phyloP scores from a whole-genome alignment of 2,329 filamentous ascomycete genomes.

The Penicillium sclerotigenum region DNA sequence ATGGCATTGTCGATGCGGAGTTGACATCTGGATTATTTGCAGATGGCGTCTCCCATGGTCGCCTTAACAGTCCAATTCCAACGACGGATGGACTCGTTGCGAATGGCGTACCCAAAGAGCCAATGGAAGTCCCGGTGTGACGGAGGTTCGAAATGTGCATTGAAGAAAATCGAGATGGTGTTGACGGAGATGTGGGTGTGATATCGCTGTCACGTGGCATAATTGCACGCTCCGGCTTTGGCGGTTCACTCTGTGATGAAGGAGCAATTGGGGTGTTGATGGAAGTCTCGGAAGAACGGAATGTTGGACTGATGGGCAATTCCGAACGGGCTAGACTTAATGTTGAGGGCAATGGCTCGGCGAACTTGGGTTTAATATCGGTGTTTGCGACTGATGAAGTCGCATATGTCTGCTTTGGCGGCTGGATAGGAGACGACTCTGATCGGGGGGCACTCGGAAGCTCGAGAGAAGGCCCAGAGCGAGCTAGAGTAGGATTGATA shows the following conservation, averaged over 20 bases:
- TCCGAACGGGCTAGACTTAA: slow-evolving; percentile 10
- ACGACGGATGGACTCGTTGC: background rate
- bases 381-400: background rate
- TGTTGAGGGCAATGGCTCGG: slow-evolving; percentile 1
- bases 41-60: background rate
- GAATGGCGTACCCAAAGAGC: background rate
- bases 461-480: background rate
- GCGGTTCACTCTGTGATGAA: background rate
- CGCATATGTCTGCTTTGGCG: background rate
- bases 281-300: background rate
- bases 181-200: background rate
- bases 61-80: background rate
- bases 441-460: background rate
- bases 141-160: background rate
- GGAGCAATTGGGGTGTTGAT: background rate
- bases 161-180: background rate
- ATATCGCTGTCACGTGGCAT: background rate
- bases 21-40: background rate
- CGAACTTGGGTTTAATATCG: background rate
- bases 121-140: background rate
- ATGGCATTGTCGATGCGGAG: background rate
- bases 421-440: background rate
- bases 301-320: slow-evolving; percentile 14
- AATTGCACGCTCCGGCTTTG: background rate
- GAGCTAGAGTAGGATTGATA: slow-evolving; percentile 30